Evolutionary conservation across 345 rosid species (phyloP).

Genomic region (Euphorbia pulcherrima): DNA sequence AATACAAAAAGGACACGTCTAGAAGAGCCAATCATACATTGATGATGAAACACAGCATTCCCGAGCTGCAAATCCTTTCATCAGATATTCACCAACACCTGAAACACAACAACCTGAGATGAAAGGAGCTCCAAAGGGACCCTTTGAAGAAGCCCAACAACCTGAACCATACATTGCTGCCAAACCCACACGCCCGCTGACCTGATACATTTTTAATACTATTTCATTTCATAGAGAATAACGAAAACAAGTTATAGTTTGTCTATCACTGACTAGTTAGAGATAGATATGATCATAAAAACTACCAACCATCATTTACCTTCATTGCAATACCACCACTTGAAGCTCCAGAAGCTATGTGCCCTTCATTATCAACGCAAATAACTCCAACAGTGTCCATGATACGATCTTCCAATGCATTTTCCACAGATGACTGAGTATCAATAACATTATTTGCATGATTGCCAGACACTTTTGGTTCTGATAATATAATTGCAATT

Average conservation of each 20-base stretch:
- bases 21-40: constrained; percentile 40
- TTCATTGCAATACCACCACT: constrained; percentile 95
- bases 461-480: constrained; percentile 20
- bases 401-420: constrained; percentile 38
- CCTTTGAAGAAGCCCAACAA: constrained; percentile 88
- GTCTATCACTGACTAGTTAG: constrained; percentile 5
- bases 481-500: constrained; percentile 21
- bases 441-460: constrained; percentile 9
- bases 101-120: constrained; percentile 77
- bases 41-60: constrained; percentile 80
- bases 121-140: constrained; percentile 63
- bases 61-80: constrained; percentile 90
- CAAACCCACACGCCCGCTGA: constrained; percentile 88
- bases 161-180: constrained; percentile 93
- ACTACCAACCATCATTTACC: constrained; percentile 36
- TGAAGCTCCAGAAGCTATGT: constrained; percentile 77
- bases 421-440: constrained; percentile 17
- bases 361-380: constrained; percentile 82
- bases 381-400: constrained; percentile 94
- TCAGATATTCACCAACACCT: constrained; percentile 87
- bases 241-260: not conserved
- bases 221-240: not conserved
- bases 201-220: constrained; percentile 35
- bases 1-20: constrained; percentile 1
- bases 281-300: not conserved